Base-by-base conservation (phyloP, 495 filamentous ascomycete genomes). In the Podospora pseudopauciseta region DNA sequence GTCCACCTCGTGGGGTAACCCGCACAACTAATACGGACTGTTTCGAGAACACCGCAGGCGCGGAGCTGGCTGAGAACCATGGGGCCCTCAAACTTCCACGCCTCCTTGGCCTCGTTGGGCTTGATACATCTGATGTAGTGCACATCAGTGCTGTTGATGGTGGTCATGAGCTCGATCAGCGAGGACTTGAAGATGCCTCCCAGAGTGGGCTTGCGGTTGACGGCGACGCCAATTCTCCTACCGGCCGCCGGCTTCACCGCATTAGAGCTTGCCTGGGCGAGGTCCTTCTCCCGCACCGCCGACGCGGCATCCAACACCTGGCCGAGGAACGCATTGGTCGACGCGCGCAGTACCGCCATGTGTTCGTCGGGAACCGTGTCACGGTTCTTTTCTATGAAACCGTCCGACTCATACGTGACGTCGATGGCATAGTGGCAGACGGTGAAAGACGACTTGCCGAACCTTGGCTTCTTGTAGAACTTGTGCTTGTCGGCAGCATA, bases 51-150 rank as follows among this genome's bases (percentile, higher is more conserved):
- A 92, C 95, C 95, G 84, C 95, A 99, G 78, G 95, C 95, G 76
- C 96, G 88, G 73, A 99, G 83, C 77, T 99, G 95, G 79, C 92
- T 96, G 62, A 99, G 87, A 70, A 99, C 95, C 95, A 99, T 99
- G 15, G 95, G 95, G 0, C 95, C 95, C 79, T 99, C 96, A 69
- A 98, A 99, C 69, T 96, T 96, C 95, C 95, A 99, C 2, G 96
- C 85, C 69, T 90, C 92, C 79, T 99, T 99, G 68, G 90, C 92
- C 80, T 99, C 95, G 75, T 99, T 99, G 2, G 95, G 95, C 79
- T 99, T 99, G 81, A 99, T 99, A 78, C 95, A 99, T 67, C 95
- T 91, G 73, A 99, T 99, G 79, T 99, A 99, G 79, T 99, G 95
- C 53, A 99, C 95, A 72, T 99, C 94, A 9, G 95, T 99, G 67